Conservation (phyloP, 2,329 filamentous ascomycete genomes). For the Niveomyces coronatus region DNA sequence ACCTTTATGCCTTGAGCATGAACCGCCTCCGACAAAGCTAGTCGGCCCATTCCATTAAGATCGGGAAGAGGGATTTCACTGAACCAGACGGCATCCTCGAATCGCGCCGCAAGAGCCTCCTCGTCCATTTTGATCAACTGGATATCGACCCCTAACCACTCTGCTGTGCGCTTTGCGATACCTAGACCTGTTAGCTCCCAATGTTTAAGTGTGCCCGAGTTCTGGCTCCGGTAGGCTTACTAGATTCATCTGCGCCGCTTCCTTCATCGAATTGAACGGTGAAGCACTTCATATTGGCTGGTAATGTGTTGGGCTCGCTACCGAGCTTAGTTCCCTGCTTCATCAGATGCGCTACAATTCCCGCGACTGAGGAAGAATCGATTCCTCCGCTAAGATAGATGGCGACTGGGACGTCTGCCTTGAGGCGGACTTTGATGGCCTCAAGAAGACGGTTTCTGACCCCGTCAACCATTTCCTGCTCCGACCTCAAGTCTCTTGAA, state of each 20-base stretch:
- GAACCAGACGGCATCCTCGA: conserved; percentile 21
- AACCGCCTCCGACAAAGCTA: conserved; percentile 35
- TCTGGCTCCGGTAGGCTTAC: neutral
- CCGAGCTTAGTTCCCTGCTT: conserved; percentile 28
- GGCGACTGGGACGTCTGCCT: conserved; percentile 48
- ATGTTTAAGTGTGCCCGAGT: neutral
- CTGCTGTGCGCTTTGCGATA: conserved; percentile 23
- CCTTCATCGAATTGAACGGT: neutral
- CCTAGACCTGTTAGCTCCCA: conserved; percentile 9
- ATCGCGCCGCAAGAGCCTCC: conserved; percentile 18
- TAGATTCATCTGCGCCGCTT: neutral
- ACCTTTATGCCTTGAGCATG: conserved; percentile 39
- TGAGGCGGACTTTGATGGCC: conserved; percentile 39
- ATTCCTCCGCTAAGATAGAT: conserved; percentile 47
- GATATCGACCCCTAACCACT: conserved; percentile 22
- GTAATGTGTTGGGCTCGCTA: no score
- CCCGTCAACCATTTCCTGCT: conserved; percentile 38
- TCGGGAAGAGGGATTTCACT: conserved; percentile 28
- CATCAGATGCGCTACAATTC: conserved; percentile 42
- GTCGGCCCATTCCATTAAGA: conserved; percentile 42
- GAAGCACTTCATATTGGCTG: neutral
- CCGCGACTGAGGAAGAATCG: conserved; percentile 46
- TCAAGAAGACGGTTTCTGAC: conserved; percentile 41
- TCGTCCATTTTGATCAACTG: conserved; percentile 19
- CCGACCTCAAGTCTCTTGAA: neutral